phyloP scores from a whole-genome alignment of 73 alveolate species.

The Diophrys appendiculata region DNA sequence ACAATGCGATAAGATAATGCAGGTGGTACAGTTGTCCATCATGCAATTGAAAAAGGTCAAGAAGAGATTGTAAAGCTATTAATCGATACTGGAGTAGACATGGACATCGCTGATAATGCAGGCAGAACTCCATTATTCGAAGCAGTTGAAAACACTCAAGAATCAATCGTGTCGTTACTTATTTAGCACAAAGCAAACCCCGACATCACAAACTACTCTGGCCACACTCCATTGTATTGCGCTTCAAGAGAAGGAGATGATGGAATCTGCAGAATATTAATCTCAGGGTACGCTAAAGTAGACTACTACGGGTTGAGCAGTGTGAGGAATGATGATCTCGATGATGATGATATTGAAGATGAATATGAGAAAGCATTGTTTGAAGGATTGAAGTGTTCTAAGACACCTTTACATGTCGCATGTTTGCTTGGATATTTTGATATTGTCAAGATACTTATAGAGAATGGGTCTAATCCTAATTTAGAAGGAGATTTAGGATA shows the following conservation, averaged over 20 bases:
- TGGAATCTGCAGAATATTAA: constrained; percentile 20
- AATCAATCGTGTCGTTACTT: neutral
- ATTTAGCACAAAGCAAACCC: constrained; percentile 30
- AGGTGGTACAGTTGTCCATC: constrained; percentile 64
- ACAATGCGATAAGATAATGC: constrained; percentile 48
- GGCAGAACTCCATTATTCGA: constrained; percentile 67
- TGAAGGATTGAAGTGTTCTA: constrained; percentile 46
- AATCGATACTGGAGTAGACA: constrained; percentile 34
- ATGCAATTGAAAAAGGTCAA: constrained; percentile 58
- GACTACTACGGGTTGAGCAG: constrained; percentile 20
- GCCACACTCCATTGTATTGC: constrained; percentile 61
- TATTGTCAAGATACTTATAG: constrained; percentile 25
- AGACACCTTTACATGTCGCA: constrained; percentile 59
- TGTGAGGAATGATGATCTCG: constrained; percentile 26
- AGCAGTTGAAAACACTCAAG: constrained; percentile 44
- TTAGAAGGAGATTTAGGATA: constrained; percentile 34
- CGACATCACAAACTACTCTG: constrained; percentile 43
- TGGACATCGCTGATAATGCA: constrained; percentile 62
- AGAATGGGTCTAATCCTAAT: constrained; percentile 25
- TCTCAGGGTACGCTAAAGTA: constrained; percentile 35
- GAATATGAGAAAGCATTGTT: constrained; percentile 44
- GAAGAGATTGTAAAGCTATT: constrained; percentile 22
- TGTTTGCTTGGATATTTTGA: constrained; percentile 33
- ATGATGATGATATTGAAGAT: constrained; percentile 36
- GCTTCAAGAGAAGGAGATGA: constrained; percentile 63